A percentile compares a stretch with the other conserved stretches of the same genome.
These are phyloP conservation scores for Aegilops speltoides DNA, from an alignment of 176 grass and related monocot species.

Conservation along the genomic window DNA sequence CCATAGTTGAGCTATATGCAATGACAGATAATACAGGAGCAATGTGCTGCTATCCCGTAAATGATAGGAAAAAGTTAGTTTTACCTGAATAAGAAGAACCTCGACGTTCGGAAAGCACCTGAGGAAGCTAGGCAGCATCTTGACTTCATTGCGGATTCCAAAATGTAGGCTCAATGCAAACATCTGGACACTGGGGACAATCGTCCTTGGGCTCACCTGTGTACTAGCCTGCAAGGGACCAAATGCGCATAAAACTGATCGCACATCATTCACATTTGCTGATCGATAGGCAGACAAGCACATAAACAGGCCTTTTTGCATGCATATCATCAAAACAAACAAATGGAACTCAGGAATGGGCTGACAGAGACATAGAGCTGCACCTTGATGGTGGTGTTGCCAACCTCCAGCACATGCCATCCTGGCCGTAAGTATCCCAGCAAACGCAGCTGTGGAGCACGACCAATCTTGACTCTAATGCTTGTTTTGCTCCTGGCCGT, in stretches of 20 bases:
- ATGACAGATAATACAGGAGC: not conserved
- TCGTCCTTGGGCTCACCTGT: not conserved
- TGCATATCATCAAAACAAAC: not conserved
- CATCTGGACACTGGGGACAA: not conserved
- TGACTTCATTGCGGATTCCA: not conserved
- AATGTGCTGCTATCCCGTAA: not conserved
- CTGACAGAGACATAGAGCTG: not conserved
- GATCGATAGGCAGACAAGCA: not conserved
- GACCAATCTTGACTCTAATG: not conserved
- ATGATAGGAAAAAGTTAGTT: not conserved
- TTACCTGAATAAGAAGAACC: conserved; percentile 10
- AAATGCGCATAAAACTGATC: not conserved
- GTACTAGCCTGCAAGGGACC: not conserved
- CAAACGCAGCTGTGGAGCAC: not conserved
- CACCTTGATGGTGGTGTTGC: conserved; percentile 28
- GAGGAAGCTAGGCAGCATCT: conserved; percentile 24
- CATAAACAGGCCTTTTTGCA: too few relatives aligned
- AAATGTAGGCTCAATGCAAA: conserved; percentile 15
- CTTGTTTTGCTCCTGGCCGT: not conserved
- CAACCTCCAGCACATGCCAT: conserved; percentile 7
- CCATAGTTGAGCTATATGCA: not conserved
- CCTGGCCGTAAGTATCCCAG: conserved; percentile 5
- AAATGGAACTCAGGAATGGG: not conserved
- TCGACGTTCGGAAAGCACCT: conserved; percentile 34
- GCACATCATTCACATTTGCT: not conserved